Evolutionary conservation across 179 eudicot genomes (phyloP).

Genomic region (Amaranthus tricolor): DNA sequence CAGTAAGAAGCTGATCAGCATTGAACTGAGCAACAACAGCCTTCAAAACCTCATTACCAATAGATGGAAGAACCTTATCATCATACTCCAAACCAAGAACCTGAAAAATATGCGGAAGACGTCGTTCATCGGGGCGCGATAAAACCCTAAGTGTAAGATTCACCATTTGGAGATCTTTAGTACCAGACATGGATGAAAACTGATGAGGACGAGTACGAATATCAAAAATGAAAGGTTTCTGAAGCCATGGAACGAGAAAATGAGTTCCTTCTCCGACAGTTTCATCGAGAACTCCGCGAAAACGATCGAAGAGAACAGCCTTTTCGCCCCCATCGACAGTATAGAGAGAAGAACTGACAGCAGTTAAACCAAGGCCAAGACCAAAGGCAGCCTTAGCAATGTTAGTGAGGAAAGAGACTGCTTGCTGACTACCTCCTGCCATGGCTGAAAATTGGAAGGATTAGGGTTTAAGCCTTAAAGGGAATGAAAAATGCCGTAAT

Average conservation of each 20-base stretch:
- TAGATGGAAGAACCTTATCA: constrained; percentile 83
- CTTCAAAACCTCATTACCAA: constrained; percentile 87
- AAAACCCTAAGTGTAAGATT: constrained; percentile 77
- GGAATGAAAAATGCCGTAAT: too few relatives aligned
- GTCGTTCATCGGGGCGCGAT: constrained; percentile 60
- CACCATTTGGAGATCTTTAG: constrained; percentile 94
- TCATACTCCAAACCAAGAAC: constrained; percentile 77
- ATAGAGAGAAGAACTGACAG: constrained; percentile 65
- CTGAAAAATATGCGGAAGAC: constrained; percentile 61
- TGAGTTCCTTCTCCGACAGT: constrained; percentile 88
- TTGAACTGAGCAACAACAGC: constrained; percentile 92
- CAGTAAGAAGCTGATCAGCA: constrained; percentile 91
- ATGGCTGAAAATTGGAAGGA: not conserved
- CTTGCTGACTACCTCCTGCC: constrained; percentile 40
- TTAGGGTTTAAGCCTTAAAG: too few relatives aligned
- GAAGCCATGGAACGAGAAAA: constrained; percentile 76
- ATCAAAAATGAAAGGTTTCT: constrained; percentile 76
- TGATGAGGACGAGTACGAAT: constrained; percentile 85
- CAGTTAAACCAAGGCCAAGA: constrained; percentile 51
- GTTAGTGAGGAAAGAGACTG: constrained; percentile 45
- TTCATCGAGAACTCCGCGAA: constrained; percentile 59
- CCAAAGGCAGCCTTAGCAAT: constrained; percentile 61
- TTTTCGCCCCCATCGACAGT: constrained; percentile 92
- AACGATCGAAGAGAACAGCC: constrained; percentile 85
- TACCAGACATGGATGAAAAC: constrained; percentile 78